phyloP scores from a whole-genome alignment of 768 basidiomycete species.

The Lactifluus piperatus region DNA sequence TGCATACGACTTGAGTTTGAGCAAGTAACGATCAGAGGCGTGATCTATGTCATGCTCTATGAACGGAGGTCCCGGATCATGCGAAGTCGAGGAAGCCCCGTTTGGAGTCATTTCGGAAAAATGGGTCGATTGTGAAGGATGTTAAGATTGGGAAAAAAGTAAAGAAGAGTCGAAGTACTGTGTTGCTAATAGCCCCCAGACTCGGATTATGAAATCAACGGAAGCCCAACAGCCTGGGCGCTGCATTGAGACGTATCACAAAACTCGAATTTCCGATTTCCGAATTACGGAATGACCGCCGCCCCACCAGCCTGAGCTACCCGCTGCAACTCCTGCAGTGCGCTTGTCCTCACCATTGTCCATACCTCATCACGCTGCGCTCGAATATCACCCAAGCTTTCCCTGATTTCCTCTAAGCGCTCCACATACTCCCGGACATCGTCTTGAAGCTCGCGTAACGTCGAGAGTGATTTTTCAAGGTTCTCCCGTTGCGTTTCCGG shows the following conservation, averaged over 20 bases:
- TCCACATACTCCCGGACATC: conserved; percentile 84
- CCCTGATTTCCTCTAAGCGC: conserved; percentile 74
- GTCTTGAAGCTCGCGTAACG: conserved; percentile 73
- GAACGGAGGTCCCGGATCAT: conserved; percentile 27
- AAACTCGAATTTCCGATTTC: too few species aligned
- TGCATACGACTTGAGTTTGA: conserved; percentile 56
- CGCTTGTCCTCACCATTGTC: conserved; percentile 66
- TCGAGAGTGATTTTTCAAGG: conserved; percentile 65
- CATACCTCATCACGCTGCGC: conserved; percentile 67
- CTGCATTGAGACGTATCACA: background rate
- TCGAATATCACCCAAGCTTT: conserved; percentile 66
- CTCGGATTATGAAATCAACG: conserved; percentile 12
- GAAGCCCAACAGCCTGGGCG: background rate
- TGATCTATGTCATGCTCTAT: conserved; percentile 28
- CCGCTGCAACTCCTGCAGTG: conserved; percentile 67
- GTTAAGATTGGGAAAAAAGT: background rate
- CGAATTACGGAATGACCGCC: background rate
- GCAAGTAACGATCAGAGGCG: conserved; percentile 40
- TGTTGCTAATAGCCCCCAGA: background rate
- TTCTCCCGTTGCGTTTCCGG: conserved; percentile 60
- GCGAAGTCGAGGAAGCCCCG: conserved; percentile 20
- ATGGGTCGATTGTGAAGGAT: background rate
- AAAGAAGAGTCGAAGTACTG: background rate
- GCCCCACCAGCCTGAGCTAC: conserved; percentile 41
- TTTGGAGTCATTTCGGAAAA: conserved; percentile 11